Conservation (phyloP, 768 basidiomycete species). For the Lactarius vividus region DNA sequence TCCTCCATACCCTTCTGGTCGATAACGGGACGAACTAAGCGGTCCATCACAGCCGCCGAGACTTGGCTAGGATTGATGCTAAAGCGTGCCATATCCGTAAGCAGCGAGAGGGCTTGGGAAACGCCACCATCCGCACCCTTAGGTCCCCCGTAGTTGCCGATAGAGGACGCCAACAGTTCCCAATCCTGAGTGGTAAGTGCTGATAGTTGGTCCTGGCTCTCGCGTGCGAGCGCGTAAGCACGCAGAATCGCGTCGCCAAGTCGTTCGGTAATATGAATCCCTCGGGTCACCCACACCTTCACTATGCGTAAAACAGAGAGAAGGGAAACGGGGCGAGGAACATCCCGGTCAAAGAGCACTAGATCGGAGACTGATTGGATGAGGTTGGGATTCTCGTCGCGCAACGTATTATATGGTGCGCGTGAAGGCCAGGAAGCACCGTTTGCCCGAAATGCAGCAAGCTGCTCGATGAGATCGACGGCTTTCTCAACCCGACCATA, state of each 20-base stretch:
- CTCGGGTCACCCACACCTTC: slow-evolving; percentile 36
- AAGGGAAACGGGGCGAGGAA: slow-evolving; percentile 16
- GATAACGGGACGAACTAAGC: slow-evolving; percentile 16
- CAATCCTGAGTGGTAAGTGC: slow-evolving; percentile 44
- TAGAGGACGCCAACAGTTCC: slow-evolving; percentile 45
- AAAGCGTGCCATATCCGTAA: slow-evolving; percentile 21
- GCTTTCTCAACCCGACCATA: slow-evolving; percentile 31
- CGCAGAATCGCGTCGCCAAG: slow-evolving; percentile 44
- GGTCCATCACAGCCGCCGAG: slow-evolving; percentile 13
- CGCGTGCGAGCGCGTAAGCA: slow-evolving; percentile 43
- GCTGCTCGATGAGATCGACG: slow-evolving; percentile 30
- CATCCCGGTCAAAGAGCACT: slow-evolving; percentile 22
- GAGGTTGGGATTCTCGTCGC: slow-evolving; percentile 12
- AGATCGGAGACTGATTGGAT: slow-evolving; percentile 19
- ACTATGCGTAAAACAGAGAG: slow-evolving; percentile 36
- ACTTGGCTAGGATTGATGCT: slow-evolving; percentile 12
- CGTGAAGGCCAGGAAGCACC: slow-evolving; percentile 12
- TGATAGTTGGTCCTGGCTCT: slow-evolving; percentile 30
- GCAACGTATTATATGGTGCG: neutral
- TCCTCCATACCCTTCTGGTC: slow-evolving; percentile 19
- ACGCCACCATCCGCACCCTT: slow-evolving; percentile 19
- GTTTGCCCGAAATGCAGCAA: slow-evolving; percentile 16
- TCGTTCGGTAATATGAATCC: slow-evolving; percentile 35
- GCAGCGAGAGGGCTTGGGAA: slow-evolving; percentile 26
- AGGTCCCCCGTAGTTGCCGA: slow-evolving; percentile 24